Evolutionary conservation across 306 rosid species (phyloP), one percentile per base, ranked within the genome.

Genomic region (Vigna trinervia): DNA sequence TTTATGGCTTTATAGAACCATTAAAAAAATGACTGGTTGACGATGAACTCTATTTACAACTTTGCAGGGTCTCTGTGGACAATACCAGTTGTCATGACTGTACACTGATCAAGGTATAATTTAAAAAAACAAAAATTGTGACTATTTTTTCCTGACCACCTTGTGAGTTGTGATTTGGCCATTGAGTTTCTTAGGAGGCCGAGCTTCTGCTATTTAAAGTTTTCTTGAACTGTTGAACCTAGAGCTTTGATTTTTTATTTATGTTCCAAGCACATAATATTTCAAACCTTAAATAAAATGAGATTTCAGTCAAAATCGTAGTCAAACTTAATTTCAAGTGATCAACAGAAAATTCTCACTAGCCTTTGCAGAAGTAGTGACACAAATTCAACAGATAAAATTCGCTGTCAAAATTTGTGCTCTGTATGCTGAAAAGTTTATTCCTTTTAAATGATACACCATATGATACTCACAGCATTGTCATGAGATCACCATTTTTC

Each of bases 11-110:
- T 70, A 17, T 61, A 61, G n/a, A 62, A 59, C 9, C 46, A 5
- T 43, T 5, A 78, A 34, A 34, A 65, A 75, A 75, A 38, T 71
- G 39, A 47, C 46, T 56, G 26, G 36, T 77, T 84, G 53, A 80
- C 73, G 73, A 38, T 70, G 26, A 63, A 61, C 47, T 68, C 12
- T 82, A 28, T 74, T 65, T 69, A 68, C 22, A 41, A 36, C 71
- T 76, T 77, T 57, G 80, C 90, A 90, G 96, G 92, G 96, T 92
- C 83, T 92, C 96, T 10, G 85, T 88, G 63, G 97, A 92, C 90
- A 90, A 89, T 69, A 68, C 87, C 26, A 89, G 81, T 56, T 90
- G 83, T 75, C 82, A 74, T 74, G 85, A 85, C 58, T 83, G 88
- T 82, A 90, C 96, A 58, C 87, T 89, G 43, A 84, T 92, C 69